Conservation (phyloP, 129 eudicot species). For the Rutidosis leptorrhynchoides region DNA sequence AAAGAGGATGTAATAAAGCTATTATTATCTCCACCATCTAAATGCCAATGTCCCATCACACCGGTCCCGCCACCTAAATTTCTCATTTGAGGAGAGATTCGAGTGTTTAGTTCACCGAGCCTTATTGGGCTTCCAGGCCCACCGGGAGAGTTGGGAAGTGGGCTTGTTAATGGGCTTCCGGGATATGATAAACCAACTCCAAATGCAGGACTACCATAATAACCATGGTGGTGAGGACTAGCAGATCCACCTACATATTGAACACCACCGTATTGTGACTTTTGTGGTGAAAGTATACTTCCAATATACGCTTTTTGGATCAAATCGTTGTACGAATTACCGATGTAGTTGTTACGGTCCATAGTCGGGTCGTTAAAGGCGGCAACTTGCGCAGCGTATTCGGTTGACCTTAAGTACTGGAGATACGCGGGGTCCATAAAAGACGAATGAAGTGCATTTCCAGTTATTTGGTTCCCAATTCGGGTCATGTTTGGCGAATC, state of each 20-base stretch:
- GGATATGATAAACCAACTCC: constrained; percentile 86
- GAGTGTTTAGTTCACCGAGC: constrained; percentile 63
- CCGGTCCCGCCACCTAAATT: constrained; percentile 59
- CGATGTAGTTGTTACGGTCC: constrained; percentile 48
- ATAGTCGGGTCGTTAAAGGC: constrained; percentile 61
- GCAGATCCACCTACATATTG: constrained; percentile 39
- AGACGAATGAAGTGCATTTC: constrained; percentile 51
- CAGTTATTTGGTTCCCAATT: constrained; percentile 55
- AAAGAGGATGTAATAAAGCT: constrained; percentile 69
- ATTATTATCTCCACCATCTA: constrained; percentile 54
- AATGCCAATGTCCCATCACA: constrained; percentile 74
- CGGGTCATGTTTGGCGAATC: constrained; percentile 58
- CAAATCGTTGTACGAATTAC: constrained; percentile 56
- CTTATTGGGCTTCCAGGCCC: constrained; percentile 95
- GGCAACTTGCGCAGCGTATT: constrained; percentile 68
- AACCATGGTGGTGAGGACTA: constrained; percentile 70
- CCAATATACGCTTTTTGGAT: constrained; percentile 89
- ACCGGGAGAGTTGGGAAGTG: constrained; percentile 69
- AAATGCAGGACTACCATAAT: constrained; percentile 72
- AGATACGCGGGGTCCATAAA: constrained; percentile 71
- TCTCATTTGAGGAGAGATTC: constrained; percentile 68
- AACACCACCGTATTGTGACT: constrained; percentile 61
- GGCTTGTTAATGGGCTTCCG: constrained; percentile 84
- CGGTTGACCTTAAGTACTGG: constrained; percentile 71
- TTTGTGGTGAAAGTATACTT: constrained; percentile 63